phyloP scores from a whole-genome alignment of 2,329 filamentous ascomycete genomes.

The Pyricularia grisea region DNA sequence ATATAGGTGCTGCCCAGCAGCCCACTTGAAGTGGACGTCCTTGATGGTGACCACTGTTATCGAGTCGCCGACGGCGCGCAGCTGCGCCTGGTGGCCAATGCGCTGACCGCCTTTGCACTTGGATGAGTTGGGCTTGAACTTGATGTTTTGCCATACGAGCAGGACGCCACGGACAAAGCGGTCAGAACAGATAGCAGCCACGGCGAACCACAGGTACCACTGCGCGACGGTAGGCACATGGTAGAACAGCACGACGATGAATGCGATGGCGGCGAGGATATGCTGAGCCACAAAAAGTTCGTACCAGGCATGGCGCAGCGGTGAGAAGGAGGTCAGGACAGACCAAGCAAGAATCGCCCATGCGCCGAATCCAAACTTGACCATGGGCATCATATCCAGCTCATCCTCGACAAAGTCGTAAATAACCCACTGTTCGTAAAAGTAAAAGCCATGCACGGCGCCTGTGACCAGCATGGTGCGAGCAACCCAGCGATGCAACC shows the following conservation, averaged over 20 bases:
- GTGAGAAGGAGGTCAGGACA: conserved; percentile 50
- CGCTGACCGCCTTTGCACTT: conserved; percentile 36
- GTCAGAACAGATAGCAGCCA: conserved; percentile 54
- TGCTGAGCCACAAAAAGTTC: conserved; percentile 65
- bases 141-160: conserved; percentile 43
- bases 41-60: conserved; percentile 51
- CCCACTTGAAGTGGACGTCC: conserved; percentile 49
- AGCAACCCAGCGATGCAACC: conserved; percentile 65
- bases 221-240: conserved; percentile 51
- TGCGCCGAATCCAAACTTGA: conserved; percentile 57
- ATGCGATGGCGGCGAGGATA: conserved; percentile 47
- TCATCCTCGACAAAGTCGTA: conserved; percentile 50
- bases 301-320: conserved; percentile 56
- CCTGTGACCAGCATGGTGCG: conserved; percentile 60
- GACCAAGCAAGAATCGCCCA: conserved; percentile 61
- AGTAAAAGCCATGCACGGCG: conserved; percentile 61
- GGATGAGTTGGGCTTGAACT: conserved; percentile 27
- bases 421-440: conserved; percentile 53
- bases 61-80: conserved; percentile 37
- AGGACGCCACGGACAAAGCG: conserved; percentile 40
- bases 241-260: conserved; percentile 53
- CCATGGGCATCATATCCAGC: conserved; percentile 51
- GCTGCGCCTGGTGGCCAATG: conserved; percentile 42
- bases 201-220: conserved; percentile 57
- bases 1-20: conserved; percentile 51